Conservation (phyloP, 768 basidiomycete genomes). For the Naganishia vishniacii region DNA sequence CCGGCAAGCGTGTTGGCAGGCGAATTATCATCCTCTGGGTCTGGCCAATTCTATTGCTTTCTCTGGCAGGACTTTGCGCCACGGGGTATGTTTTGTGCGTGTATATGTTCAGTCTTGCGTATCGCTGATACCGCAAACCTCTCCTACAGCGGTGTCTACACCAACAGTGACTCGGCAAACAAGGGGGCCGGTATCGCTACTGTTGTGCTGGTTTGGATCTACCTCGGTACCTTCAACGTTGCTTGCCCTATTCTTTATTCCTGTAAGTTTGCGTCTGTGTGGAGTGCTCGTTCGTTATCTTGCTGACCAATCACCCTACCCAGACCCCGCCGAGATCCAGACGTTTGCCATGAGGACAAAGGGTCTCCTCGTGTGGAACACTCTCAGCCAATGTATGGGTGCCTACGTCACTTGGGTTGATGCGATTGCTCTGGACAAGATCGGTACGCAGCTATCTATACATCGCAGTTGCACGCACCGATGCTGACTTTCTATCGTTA, state of each 20-base stretch:
- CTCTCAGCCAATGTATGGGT: conserved; percentile 58
- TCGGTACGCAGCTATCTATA: conserved; percentile 32
- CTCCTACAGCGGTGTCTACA: conserved; percentile 39
- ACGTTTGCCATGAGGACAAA: conserved; percentile 49
- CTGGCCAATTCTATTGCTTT: conserved; percentile 45
- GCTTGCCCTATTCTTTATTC: conserved; percentile 34
- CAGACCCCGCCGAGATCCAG: conserved; percentile 47
- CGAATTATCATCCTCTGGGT: conserved; percentile 45
- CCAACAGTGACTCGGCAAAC: conserved; percentile 34
- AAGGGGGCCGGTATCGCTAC: conserved; percentile 40
- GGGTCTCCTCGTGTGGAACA: conserved; percentile 49
- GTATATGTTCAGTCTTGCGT: conserved; percentile 1
- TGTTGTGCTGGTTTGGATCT: conserved; percentile 47
- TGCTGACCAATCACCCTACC: conserved; percentile 6
- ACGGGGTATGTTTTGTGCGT: conserved; percentile 29
- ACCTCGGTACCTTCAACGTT: conserved; percentile 47
- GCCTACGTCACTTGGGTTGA: conserved; percentile 70
- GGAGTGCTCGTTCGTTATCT: background rate
- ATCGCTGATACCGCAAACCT: background rate
- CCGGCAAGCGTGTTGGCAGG: conserved; percentile 44
- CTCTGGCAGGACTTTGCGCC: conserved; percentile 43
- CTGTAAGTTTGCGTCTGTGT: conserved; percentile 24
- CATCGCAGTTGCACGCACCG: background rate
- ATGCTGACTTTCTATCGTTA: background rate
- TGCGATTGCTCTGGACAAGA: conserved; percentile 50